phyloP scores from a whole-genome alignment of 2,329 filamentous ascomycete genomes.

The Mycocentrospora acerina region DNA sequence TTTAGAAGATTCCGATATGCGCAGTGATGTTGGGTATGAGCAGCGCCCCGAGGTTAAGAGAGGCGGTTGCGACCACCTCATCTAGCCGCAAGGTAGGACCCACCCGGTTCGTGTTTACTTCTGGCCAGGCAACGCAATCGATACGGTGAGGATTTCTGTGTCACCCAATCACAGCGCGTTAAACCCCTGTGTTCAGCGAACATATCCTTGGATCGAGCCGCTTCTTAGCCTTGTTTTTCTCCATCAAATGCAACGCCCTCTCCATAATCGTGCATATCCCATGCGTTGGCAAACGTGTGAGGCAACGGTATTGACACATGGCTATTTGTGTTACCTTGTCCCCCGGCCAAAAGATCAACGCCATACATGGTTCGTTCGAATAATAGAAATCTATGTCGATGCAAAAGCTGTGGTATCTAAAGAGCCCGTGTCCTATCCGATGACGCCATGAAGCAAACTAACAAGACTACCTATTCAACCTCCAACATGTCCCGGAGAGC shows the following conservation, averaged over 20 bases:
- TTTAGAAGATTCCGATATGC: constrained; percentile 3
- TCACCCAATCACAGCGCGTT: constrained; percentile 13
- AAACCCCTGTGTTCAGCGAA: constrained; percentile 14
- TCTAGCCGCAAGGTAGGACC: constrained; percentile 14
- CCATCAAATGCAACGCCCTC: neutral
- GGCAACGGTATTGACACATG: constrained; percentile 2
- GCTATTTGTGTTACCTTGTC: neutral
- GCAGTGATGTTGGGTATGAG: constrained; percentile 11
- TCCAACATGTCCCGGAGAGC: constrained; percentile 65
- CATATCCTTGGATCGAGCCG: constrained; percentile 5
- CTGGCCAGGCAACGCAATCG: constrained; percentile 26
- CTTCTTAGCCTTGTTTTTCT: constrained; percentile 8
- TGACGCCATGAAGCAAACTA: constrained; percentile 6
- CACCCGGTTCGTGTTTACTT: constrained; percentile 15
- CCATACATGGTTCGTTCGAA: too few species aligned
- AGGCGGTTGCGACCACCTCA: constrained; percentile 19
- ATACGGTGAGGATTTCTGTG: constrained; percentile 14
- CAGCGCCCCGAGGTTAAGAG: constrained; percentile 5
- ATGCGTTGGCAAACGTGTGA: constrained; percentile 10
- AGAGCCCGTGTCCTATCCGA: constrained; percentile 4
- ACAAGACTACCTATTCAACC: constrained; percentile 41
- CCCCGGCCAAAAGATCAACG: neutral
- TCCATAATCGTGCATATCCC: constrained; percentile 4
- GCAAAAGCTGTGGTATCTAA: constrained; percentile 13
- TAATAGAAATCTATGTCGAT: neutral